Evolutionary conservation across 108 stramenopile genomes (phyloP), one percentile per base, ranked within the genome.

Genomic region (Cyclotella kingstonii): DNA sequence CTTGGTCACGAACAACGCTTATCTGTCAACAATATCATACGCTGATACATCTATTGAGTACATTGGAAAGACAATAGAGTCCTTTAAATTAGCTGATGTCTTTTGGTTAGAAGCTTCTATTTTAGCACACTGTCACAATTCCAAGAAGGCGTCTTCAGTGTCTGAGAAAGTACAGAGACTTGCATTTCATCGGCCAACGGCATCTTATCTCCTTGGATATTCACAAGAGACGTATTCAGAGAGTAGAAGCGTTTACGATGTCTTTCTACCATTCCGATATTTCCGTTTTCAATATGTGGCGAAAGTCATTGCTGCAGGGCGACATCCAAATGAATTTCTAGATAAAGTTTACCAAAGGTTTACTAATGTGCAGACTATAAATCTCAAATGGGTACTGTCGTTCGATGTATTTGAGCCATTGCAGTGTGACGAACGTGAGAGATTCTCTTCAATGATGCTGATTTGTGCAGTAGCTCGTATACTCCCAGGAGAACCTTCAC

Each of bases 21-120:
- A 14, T 15, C 15, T 4, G 3, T 2, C 14, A 4, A 2, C 39
- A 4, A 14, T 4, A 4, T 40, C 15, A 15, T 15, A 15, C 14
- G 14, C 39, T 15, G 15, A 2, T 40, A 40, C 14, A 2, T 4
- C 39, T 15, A 21, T 48, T 14, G 34, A 58, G 23, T 54, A 46
- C 63, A 50, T 81, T 51, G 77, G 67, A 21, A 85, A 88, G 54
- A 83, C 84, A 34, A 77, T 43, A 23, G 84, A 85, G 54, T 81
- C 82, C 4, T 88, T 85, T 75, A 85, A 85, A 57, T 60, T 88
- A 19, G 77, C 84, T 0, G 87, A 85, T 28, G 56, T 85, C 14
- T 83, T 84, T 55, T 71, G 72, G 38, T 25, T 83, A 17, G 82
- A 88, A 46, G 63, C 67, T n/a, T 31, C 60, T 18, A 19, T 86